Conservation (phyloP, 2,329 filamentous ascomycete species). For the Phialophora verrucosa region DNA sequence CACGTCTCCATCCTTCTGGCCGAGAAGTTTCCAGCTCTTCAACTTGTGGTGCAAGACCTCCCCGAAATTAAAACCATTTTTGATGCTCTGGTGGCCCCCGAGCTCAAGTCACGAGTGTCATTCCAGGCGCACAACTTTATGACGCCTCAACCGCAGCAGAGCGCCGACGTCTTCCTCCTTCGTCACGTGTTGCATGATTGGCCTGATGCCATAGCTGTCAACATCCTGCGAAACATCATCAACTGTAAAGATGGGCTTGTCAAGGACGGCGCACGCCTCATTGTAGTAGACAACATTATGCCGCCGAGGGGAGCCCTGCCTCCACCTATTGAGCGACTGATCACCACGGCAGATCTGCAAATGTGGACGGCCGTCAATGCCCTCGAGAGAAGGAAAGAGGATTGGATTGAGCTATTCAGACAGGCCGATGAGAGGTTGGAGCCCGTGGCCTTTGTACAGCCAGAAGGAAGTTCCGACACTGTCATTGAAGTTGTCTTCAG, state of each 20-base stretch:
- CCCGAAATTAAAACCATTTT: constrained; percentile 24
- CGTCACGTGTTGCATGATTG: constrained; percentile 40
- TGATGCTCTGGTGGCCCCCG: constrained; percentile 16
- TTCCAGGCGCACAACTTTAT: constrained; percentile 45
- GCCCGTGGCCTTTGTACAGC: constrained; percentile 7
- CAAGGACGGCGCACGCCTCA: constrained; percentile 13
- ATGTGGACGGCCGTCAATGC: constrained; percentile 14
- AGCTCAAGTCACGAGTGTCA: constrained; percentile 22
- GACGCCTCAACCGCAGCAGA: constrained; percentile 39
- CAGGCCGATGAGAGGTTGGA: constrained; percentile 15
- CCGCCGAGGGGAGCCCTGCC: constrained; percentile 7
- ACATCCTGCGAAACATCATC: constrained; percentile 29
- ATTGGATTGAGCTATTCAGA: constrained; percentile 18
- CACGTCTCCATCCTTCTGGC: constrained; percentile 27
- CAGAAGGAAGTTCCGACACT: constrained; percentile 14
- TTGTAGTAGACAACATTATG: constrained; percentile 16
- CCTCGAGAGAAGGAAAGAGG: constrained; percentile 14
- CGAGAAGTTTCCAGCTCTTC: constrained; percentile 23
- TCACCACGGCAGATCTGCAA: constrained; percentile 13
- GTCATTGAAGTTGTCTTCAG: constrained; percentile 20
- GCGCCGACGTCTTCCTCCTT: constrained; percentile 37
- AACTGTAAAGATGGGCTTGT: background rate
- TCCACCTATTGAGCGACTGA: constrained; percentile 8
- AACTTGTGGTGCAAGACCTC: constrained; percentile 30
- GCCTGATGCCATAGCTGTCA: constrained; percentile 34